Conservation (phyloP, 305 asterid species). For the Rubia balearica region DNA sequence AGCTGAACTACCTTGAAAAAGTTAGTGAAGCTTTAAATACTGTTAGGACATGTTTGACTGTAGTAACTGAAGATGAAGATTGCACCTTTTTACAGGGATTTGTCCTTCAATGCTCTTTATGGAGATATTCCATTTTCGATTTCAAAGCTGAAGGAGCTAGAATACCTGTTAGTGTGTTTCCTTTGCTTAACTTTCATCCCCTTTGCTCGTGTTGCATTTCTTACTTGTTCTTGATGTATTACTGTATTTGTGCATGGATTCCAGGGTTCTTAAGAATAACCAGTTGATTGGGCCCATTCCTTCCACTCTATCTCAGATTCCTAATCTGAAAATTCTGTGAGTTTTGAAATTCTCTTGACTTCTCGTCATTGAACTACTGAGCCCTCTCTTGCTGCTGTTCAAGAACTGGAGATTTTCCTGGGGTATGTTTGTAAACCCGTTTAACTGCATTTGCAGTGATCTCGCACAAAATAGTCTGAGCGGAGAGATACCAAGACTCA, state of each 20-base stretch:
- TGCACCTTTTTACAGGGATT: constrained; percentile 43
- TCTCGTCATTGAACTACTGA: not conserved
- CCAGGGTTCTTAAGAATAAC: constrained; percentile 67
- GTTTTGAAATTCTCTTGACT: constrained; percentile 22
- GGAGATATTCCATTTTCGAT: constrained; percentile 94
- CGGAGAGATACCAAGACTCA: constrained; percentile 89
- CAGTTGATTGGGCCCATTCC: constrained; percentile 92
- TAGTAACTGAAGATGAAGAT: not conserved
- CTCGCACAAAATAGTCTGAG: constrained; percentile 83
- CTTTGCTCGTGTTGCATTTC: not conserved
- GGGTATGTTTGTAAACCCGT: not conserved
- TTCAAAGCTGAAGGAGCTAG: constrained; percentile 89
- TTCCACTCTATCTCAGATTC: constrained; percentile 92
- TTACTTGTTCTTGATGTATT: not conserved
- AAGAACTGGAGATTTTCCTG: not conserved
- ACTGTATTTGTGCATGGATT: not conserved
- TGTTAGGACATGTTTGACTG: not conserved
- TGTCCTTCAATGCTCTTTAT: constrained; percentile 75
- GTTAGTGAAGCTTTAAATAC: not conserved
- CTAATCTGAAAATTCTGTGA: constrained; percentile 82
- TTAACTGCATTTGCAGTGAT: constrained; percentile 43
- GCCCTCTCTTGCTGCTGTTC: too few relatives aligned
- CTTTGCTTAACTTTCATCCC: not conserved
- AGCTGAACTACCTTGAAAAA: not conserved
- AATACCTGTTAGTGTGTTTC: constrained; percentile 50